Base-by-base conservation (phyloP, 306 rosid species). In the Ormosia emarginata region DNA sequence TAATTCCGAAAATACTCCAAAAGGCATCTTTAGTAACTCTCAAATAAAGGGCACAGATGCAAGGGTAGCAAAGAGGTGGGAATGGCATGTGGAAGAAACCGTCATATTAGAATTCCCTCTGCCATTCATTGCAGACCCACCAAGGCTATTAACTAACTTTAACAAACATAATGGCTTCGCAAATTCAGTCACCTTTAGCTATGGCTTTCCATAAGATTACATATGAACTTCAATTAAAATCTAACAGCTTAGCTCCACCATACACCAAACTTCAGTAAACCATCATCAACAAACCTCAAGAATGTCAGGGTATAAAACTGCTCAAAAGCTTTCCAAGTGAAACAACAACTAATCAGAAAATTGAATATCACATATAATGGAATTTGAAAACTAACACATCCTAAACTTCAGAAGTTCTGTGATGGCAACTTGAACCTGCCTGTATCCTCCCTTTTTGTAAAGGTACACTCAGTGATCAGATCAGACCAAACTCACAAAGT, bases 341-440 rank as follows among this genome's bases (percentile, higher is more conserved):
- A 50, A 10, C 46, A 37, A 40, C 46, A 37, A 40, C 17, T 6
- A n/a, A 18, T 44, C 49, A 46, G 37, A 70, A 73, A 17, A 69
- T 11, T 77, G 41, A 70, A 46, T 4, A 34, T 49, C n/a, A 5
- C 5, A 44, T 7, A 63, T 29, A 13, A 7, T 29, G 68, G 30
- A 34, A 74, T 33, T 74, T 44, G 47, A 5, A 13, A 6, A 40
- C 3, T 8, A 10, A 3, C 10, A 29, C 69, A 33, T 17, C 30
- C 78, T 44, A 14, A 66, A 77, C 71, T 8, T 15, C 33, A 63
- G 37, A 64, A 17, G 12, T 12, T 40, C 67, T 39, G 29, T 53
- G 30, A 80, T 41, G 64, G 76, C 39, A 76, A 34, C 52, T 30
- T 71, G 63, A 71, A 39, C 67, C 67, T 53, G 78, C 55, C 57